Conservation (phyloP, 306 rosid genomes). For the Prunus mume region DNA sequence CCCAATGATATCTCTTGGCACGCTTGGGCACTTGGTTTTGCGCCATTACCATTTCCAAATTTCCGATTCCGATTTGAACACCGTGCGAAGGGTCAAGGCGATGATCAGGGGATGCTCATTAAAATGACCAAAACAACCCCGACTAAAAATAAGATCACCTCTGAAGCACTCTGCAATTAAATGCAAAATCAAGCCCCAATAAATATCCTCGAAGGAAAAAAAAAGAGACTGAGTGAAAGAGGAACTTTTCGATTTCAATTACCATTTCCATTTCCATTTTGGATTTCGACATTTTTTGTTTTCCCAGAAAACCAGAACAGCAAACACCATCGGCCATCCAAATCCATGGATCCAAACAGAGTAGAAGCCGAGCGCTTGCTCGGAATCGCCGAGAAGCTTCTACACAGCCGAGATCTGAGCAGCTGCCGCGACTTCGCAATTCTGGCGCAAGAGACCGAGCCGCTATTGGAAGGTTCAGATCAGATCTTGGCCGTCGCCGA, state of each 20-base stretch:
- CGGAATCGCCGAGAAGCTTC: conserved; percentile 72
- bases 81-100: background rate
- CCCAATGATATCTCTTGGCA: too few relatives aligned
- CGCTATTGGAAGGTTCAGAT: conserved; percentile 81
- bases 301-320: background rate
- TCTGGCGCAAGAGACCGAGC: conserved; percentile 87
- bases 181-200: background rate
- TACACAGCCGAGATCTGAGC: conserved; percentile 65
- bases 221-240: background rate
- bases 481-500: conserved; percentile 85
- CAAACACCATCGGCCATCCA: background rate
- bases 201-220: background rate
- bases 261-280: background rate
- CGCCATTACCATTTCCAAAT: background rate
- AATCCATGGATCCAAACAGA: conserved; percentile 35
- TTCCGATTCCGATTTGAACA: background rate
- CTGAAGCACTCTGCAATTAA: background rate
- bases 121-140: conserved; percentile 4
- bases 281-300: background rate
- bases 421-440: conserved; percentile 72
- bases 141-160: background rate
- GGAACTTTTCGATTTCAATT: background rate
- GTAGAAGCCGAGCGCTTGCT: conserved; percentile 81
- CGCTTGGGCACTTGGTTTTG: background rate
- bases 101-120: background rate